Evolutionary conservation across 805 yeast genomes (phyloP).

Genomic region (Candida michaelii): DNA sequence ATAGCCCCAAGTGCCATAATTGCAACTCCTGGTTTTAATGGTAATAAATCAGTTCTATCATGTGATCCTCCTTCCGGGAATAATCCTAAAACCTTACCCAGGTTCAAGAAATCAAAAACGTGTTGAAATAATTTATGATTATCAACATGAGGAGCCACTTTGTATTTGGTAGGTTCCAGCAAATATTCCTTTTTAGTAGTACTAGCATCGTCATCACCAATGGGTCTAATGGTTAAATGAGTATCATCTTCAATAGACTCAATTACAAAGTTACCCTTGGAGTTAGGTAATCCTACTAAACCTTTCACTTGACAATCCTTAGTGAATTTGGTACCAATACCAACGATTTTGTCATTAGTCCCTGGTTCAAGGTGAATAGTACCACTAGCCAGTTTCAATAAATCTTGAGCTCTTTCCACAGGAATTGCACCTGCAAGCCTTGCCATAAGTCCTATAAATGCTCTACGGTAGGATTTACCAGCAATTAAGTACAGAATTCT

Average conservation of each 20-base stretch:
- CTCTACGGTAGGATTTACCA: slow-evolving; percentile 31
- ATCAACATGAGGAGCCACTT: slow-evolving; percentile 41
- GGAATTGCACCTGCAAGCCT: slow-evolving; percentile 37
- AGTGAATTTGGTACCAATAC: slow-evolving; percentile 35
- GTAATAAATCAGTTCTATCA: too few relatives aligned
- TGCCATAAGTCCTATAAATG: slow-evolving; percentile 33
- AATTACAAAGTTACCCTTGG: slow-evolving; percentile 35
- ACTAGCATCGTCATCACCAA: slow-evolving; percentile 11
- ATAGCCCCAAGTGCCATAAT: slow-evolving; percentile 31
- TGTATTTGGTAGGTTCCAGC: slow-evolving; percentile 29
- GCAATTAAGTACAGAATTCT: slow-evolving; percentile 39
- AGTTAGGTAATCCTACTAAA: slow-evolving; percentile 35
- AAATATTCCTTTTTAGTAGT: slow-evolving; percentile 7
- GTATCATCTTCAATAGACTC: slow-evolving; percentile 15
- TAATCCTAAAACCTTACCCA: slow-evolving; percentile 36
- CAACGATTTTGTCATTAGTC: slow-evolving; percentile 22
- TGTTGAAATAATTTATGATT: slow-evolving; percentile 34
- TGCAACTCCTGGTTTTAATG: too few relatives aligned
- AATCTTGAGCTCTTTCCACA: slow-evolving; percentile 44
- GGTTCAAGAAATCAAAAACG: slow-evolving; percentile 38
- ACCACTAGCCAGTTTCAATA: slow-evolving; percentile 30
- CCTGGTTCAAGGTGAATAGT: slow-evolving; percentile 20
- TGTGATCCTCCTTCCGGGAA: slow-evolving; percentile 38
- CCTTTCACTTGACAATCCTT: slow-evolving; percentile 35
- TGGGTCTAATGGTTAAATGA: slow-evolving; percentile 9